Evolutionary conservation across 164 flowering plant genomes (phyloP).

Genomic region (Vitis rotundifolia): DNA sequence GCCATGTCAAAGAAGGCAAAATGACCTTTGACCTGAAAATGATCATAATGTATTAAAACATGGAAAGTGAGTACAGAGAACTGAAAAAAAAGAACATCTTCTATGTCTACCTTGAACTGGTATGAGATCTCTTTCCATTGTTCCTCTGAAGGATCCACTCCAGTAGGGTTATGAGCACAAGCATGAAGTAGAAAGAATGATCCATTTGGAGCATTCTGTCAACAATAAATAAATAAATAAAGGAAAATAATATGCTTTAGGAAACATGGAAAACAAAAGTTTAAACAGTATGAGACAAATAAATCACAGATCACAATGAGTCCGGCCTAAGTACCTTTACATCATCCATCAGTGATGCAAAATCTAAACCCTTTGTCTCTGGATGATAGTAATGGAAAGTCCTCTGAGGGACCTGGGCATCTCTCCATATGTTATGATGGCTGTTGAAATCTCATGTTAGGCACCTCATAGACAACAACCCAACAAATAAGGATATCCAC

Average conservation of each 20-base stretch:
- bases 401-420: constrained; percentile 83
- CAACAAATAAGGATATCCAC: background rate
- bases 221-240: no score
- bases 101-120: constrained; percentile 60
- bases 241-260: background rate
- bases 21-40: constrained; percentile 76
- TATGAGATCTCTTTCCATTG: constrained; percentile 94
- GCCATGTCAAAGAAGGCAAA: constrained; percentile 98
- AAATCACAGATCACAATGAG: background rate
- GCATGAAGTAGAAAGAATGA: constrained; percentile 96
- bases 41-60: background rate
- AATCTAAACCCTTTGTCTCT: constrained; percentile 77
- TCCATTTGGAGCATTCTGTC: constrained; percentile 92
- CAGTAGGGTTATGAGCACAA: constrained; percentile 99
- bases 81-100: background rate
- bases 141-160: constrained; percentile 94
- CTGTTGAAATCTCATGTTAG: constrained; percentile 38
- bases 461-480: background rate
- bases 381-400: constrained; percentile 91
- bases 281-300: background rate
- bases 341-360: constrained; percentile 82
- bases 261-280: background rate
- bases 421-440: constrained; percentile 98
- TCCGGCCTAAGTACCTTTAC: constrained; percentile 50
- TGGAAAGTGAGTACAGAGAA: background rate